Evolutionary conservation across 768 basidiomycete genomes (phyloP), one percentile per base, ranked within the genome.

Genomic region (Lactarius evosmus): DNA sequence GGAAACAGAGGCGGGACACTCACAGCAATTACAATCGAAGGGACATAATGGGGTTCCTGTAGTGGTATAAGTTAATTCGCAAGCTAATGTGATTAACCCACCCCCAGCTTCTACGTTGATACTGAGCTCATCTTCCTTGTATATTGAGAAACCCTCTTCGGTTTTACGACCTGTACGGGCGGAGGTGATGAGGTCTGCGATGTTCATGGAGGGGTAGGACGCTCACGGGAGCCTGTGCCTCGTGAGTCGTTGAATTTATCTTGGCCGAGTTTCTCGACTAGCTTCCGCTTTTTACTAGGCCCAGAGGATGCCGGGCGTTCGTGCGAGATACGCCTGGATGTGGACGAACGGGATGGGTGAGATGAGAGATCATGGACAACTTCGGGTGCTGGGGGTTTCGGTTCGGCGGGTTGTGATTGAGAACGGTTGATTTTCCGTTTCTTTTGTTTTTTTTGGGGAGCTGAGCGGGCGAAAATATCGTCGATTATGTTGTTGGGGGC

Each of bases 1-100:
- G 32, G 9, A 30, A 8, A 67, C 9, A 55, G 34, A 41, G 27
- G 52, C 7, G 12, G 36, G n/a, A 38, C 17, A 78, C 90, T 75
- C 70, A 92, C 93, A 94, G 70, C 93, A 94, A 40, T 90, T 80
- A 74, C 93, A 94, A 73, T 94, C 93, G 71, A 94, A 94, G 7
- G 93, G 93, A 76, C 92, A 94, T 44, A 89, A 74, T 3, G 89
- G 83, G 0, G 92, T 93, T 73, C 90, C 92, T 94, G 75, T 34
- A 64, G 52, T 53, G 72, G 63, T 36, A 66, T 56, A 51, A 73
- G 56, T 40, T 11, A 29, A 52, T 63, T 67, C 32, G 62, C 53
- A 59, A 66, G 62, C 66, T 57, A 33, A 50, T 19, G 33, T 30
- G 44, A 36, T 46, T 54, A 58, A 69, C 83, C 76, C 74, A 91